These are phyloP conservation scores for Synchytrium microbalum DNA, from an alignment of 371 early-diverging fungal genomes.

Conservation along the genomic window DNA sequence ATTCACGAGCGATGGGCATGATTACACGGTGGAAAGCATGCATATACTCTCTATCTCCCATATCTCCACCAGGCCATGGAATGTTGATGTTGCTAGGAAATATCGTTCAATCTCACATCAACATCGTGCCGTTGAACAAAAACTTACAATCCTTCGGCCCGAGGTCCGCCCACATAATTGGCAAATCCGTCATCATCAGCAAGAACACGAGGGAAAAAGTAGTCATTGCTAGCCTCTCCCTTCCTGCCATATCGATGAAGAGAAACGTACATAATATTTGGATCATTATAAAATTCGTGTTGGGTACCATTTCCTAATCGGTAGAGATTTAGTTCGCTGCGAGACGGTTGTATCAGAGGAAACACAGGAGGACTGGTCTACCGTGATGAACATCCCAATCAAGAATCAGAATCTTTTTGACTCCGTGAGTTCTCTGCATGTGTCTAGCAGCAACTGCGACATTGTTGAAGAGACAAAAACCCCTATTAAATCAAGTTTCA, in stretches of 20 bases:
- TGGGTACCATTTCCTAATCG: constrained; percentile 81
- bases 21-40: constrained; percentile 69
- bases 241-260: constrained; percentile 77
- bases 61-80: constrained; percentile 71
- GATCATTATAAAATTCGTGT: constrained; percentile 63
- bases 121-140: neutral
- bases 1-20: constrained; percentile 76
- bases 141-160: constrained; percentile 57
- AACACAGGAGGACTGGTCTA: no score
- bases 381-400: constrained; percentile 97
- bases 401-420: constrained; percentile 63
- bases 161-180: constrained; percentile 46
- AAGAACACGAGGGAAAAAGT: constrained; percentile 63
- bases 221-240: constrained; percentile 9
- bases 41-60: constrained; percentile 81
- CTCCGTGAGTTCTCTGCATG: constrained; percentile 35
- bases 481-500: constrained; percentile 38
- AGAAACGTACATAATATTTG: constrained; percentile 72
- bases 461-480: constrained; percentile 87
- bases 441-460: constrained; percentile 68
- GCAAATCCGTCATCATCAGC: constrained; percentile 40
- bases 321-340: neutral
- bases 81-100: constrained; percentile 68
- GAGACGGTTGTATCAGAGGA: neutral
- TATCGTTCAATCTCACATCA: neutral